Percentiles rank a stretch among this genome's conserved stretches.
phyloP scores from a whole-genome alignment of 2,329 filamentous ascomycete genomes.

The Paecilomyces sp. region DNA sequence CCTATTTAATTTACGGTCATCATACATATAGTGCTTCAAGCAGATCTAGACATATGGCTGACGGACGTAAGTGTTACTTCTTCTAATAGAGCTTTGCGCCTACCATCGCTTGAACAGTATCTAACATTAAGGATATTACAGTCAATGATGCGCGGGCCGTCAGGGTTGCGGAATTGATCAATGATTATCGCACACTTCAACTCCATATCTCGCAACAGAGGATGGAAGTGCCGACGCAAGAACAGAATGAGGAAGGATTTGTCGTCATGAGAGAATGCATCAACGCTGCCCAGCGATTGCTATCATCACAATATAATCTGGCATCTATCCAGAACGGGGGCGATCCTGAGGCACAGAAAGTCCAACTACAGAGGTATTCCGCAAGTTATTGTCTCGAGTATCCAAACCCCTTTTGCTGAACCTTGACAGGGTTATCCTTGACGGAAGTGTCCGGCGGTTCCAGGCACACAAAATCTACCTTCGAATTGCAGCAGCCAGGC shows the following conservation, averaged over 20 bases:
- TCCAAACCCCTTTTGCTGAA: conserved; percentile 10
- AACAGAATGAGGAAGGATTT: conserved; percentile 54
- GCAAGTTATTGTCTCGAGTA: neutral
- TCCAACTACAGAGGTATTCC: conserved; percentile 49
- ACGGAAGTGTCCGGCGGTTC: conserved; percentile 54
- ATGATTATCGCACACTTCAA: conserved; percentile 56
- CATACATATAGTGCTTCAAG: neutral
- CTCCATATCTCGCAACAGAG: conserved; percentile 51
- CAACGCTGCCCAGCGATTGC: conserved; percentile 47
- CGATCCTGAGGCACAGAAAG: conserved; percentile 48
- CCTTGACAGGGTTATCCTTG: conserved; percentile 48
- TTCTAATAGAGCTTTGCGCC: neutral
- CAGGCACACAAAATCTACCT: conserved; percentile 56
- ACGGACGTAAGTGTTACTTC: conserved; percentile 44
- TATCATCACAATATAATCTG: conserved; percentile 46
- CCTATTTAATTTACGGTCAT: conserved; percentile 3
- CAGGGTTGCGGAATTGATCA: conserved; percentile 57
- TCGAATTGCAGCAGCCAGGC: conserved; percentile 48
- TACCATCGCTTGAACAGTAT: neutral
- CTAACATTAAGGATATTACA: conserved; percentile 21
- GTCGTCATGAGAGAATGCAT: conserved; percentile 50
- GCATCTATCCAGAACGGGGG: conserved; percentile 33
- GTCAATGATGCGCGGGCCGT: conserved; percentile 59
- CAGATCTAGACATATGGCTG: conserved; percentile 39
- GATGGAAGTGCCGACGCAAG: conserved; percentile 44